Base-by-base conservation (phyloP, 2,329 filamentous ascomycete species). In the Arthroderma sp. region DNA sequence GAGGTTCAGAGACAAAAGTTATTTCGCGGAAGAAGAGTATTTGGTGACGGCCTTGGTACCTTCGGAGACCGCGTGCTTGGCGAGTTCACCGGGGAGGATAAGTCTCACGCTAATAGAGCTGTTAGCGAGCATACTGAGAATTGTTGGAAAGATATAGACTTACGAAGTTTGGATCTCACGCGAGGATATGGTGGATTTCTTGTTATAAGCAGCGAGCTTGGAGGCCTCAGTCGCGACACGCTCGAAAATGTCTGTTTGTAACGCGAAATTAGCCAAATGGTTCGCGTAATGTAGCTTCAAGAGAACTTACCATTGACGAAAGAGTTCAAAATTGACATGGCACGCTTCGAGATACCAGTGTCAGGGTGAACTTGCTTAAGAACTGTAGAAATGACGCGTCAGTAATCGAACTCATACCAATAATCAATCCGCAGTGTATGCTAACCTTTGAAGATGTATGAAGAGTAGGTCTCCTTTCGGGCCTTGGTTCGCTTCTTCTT, bases 401-500 rank as follows among this genome's bases (percentile, higher is more conserved):
- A 69, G 15, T 22, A 22, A 22, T 22, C 15, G 15, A 22, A 22
- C 15, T 22, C 15, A 22, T 22, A 11, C 32, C 45, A 36, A 37
- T 38, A 29, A 49, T 45, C 33, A 38, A 46, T 32, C 32, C 11
- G 3, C 8, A 15, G 29, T 29, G 28, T 38, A 44, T 52, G 65
- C 78, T 69, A 65, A 95, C 89, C 91, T 78, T 96, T 98, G 85
- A 96, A 98, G 74, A 98, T 98, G 80, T 98, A 98, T 46, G 86
- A 93, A 58, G 85, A 93, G 78, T 98, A 98, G n/a, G 91, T 98
- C 79, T 98, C 91, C 84, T 96, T 96, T 74, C 91, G 83, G 57
- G 88, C 85, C 88, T 98, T 98, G 75, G 87, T 94, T 66, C 91
- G 86, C 88, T 96, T 98, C 85, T 98, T 98, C 87, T 96, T 96